Evolutionary conservation across 768 basidiomycete species (phyloP).

Genomic region (Amylocystis lapponica): DNA sequence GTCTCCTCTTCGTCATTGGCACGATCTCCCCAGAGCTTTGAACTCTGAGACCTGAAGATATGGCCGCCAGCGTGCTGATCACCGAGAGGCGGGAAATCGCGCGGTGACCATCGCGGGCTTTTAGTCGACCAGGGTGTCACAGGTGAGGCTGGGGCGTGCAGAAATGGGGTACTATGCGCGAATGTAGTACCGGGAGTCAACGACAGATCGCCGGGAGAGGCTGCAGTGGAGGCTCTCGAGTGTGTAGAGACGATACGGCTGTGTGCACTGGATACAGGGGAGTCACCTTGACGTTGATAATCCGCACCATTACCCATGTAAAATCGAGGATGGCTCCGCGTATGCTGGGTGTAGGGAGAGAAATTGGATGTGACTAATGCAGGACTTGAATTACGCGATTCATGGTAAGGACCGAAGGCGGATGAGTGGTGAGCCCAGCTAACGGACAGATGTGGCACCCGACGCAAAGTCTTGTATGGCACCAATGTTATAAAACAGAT

Average conservation of each 20-base stretch:
- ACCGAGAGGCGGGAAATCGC: constrained; percentile 14
- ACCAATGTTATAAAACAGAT: not conserved
- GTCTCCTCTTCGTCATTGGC: constrained; percentile 1
- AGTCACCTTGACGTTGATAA: too few relatives aligned
- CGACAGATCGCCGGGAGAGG: too few relatives aligned
- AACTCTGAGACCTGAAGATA: too few relatives aligned
- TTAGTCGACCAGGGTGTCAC: not conserved
- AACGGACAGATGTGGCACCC: constrained; percentile 64
- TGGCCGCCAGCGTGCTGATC: not conserved
- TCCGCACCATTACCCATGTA: too few relatives aligned
- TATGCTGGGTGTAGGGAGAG: too few relatives aligned
- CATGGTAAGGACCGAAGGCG: not conserved
- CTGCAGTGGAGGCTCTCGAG: too few relatives aligned
- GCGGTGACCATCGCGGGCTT: constrained; percentile 10
- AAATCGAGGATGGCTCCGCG: too few relatives aligned
- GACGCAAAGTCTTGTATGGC: constrained; percentile 57
- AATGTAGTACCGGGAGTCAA: too few relatives aligned
- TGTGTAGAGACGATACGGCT: too few relatives aligned
- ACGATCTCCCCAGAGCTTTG: constrained; percentile 3
- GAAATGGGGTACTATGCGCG: not conserved
- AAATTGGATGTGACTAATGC: too few relatives aligned
- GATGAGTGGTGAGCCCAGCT: constrained; percentile 73
- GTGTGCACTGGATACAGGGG: too few relatives aligned
- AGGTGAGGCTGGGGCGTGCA: not conserved
- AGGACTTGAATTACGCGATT: too few relatives aligned